These are phyloP conservation scores for Leccinum pellstonianum DNA, from an alignment of 768 basidiomycete genomes.

Conservation along the genomic window DNA sequence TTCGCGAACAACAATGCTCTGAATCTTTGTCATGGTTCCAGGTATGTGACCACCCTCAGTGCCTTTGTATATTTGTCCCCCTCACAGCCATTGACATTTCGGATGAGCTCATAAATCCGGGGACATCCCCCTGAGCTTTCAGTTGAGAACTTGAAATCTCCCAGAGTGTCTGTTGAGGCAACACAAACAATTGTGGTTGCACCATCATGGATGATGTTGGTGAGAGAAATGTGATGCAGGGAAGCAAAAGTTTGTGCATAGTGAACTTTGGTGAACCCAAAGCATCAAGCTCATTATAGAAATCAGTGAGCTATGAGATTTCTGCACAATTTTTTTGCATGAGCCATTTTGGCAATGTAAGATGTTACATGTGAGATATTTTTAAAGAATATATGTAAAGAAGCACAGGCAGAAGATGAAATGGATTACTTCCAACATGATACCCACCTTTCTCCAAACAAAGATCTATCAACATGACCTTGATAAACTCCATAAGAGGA, in stretches of 20 bases:
- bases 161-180: constrained; percentile 6
- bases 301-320: too few relatives aligned
- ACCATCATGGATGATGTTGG: neutral
- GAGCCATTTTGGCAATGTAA: too few relatives aligned
- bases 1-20: constrained; percentile 5
- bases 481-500: too few relatives aligned
- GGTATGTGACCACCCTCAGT: constrained; percentile 1
- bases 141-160: neutral
- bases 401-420: too few relatives aligned
- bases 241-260: constrained; percentile 6
- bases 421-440: too few relatives aligned
- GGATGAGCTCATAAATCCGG: constrained; percentile 3
- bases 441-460: too few relatives aligned
- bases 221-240: constrained; percentile 13
- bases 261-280: neutral
- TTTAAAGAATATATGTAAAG: too few relatives aligned
- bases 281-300: neutral
- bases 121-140: neutral
- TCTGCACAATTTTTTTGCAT: too few relatives aligned
- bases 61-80: neutral
- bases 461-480: too few relatives aligned
- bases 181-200: neutral
- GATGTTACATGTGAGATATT: too few relatives aligned
- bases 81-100: neutral
- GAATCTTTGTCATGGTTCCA: constrained; percentile 6